These are phyloP conservation scores for Kingdonia uniflora DNA, from an alignment of 164 flowering plant species.

Conservation along the genomic window DNA sequence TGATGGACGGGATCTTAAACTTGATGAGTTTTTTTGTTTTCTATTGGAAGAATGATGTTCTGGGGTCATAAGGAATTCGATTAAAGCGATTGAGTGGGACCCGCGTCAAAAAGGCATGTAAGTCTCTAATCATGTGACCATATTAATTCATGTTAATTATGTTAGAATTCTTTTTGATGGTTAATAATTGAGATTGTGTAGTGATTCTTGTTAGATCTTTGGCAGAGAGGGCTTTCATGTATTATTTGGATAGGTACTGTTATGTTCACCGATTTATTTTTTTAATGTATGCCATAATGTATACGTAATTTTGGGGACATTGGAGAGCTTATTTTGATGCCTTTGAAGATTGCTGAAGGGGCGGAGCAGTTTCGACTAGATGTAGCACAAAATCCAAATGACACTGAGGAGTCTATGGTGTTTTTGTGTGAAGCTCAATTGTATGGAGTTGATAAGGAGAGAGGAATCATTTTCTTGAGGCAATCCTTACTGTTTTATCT, in stretches of 20 bases:
- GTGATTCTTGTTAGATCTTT: constrained; percentile 50
- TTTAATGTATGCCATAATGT: neutral
- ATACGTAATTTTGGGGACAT: neutral
- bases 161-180: neutral
- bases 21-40: constrained; percentile 2
- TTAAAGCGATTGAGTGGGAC: constrained; percentile 72
- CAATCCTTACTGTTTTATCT: constrained; percentile 12
- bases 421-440: constrained; percentile 89
- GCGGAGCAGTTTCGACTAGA: constrained; percentile 92
- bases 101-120: constrained; percentile 94
- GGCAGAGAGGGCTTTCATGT: constrained; percentile 94
- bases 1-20: too few species aligned
- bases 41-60: constrained; percentile 62
- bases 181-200: neutral
- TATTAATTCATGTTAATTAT: neutral
- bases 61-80: constrained; percentile 73
- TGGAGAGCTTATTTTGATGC: constrained; percentile 4
- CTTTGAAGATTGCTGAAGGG: constrained; percentile 69
- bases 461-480: constrained; percentile 71
- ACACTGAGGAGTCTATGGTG: constrained; percentile 99
- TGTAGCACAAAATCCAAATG: constrained; percentile 94
- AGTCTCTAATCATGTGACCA: constrained; percentile 12
- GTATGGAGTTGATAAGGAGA: constrained; percentile 73
- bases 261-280: neutral
- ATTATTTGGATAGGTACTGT: constrained; percentile 80